A percentile compares a stretch with the other conserved stretches of the same genome.
Evolutionary conservation across 805 yeast genomes (phyloP).

Genomic region (Aciculoconidium aculeatum): DNA sequence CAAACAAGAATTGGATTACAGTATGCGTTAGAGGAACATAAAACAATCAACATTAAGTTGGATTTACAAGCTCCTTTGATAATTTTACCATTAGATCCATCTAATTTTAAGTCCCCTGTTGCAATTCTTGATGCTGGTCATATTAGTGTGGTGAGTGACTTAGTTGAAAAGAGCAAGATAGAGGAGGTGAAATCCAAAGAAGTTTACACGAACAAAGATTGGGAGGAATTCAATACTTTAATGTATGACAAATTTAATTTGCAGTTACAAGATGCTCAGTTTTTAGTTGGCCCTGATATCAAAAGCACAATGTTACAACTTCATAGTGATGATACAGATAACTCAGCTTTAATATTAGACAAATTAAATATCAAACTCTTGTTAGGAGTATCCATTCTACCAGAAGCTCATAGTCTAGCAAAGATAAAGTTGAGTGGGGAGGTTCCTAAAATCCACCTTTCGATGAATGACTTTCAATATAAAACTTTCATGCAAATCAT

Average conservation of each 20-base stretch:
- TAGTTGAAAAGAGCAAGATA: constrained; percentile 64
- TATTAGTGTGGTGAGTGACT: constrained; percentile 73
- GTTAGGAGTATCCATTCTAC: constrained; percentile 80
- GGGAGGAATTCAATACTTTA: constrained; percentile 65
- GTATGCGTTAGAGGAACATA: constrained; percentile 91
- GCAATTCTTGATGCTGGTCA: constrained; percentile 95
- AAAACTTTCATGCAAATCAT: constrained; percentile 77
- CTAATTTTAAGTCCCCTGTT: constrained; percentile 78
- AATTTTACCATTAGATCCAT: constrained; percentile 77
- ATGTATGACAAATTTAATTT: constrained; percentile 88
- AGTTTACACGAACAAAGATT: constrained; percentile 58
- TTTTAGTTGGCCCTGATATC: constrained; percentile 78
- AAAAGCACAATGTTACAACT: constrained; percentile 72
- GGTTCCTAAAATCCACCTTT: constrained; percentile 64
- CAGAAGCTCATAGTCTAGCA: constrained; percentile 71
- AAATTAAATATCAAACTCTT: constrained; percentile 67
- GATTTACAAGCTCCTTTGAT: constrained; percentile 93
- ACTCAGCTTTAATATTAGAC: constrained; percentile 63
- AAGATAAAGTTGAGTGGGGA: constrained; percentile 68
- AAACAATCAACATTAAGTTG: constrained; percentile 75
- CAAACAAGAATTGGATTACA: constrained; percentile 91
- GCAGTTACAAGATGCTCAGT: constrained; percentile 77
- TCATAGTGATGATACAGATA: constrained; percentile 36
- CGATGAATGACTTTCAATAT: constrained; percentile 85
- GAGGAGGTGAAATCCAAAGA: constrained; percentile 63